phyloP scores from a whole-genome alignment of 192 early-diverging fungal genomes.

The Coemansia sp. region DNA sequence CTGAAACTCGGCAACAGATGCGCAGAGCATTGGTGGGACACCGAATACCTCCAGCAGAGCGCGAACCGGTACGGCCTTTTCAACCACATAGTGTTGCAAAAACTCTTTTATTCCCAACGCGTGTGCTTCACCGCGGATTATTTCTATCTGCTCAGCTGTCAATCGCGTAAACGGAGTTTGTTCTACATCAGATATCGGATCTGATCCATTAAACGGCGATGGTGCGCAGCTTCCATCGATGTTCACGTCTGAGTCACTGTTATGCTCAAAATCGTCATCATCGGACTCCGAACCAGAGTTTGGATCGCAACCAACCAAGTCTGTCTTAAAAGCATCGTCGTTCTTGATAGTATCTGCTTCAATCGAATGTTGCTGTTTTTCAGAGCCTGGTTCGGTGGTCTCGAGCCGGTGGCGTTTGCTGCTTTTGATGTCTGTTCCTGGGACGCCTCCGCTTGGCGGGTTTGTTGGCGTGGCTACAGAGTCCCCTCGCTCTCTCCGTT shows the following conservation, averaged over 20 bases:
- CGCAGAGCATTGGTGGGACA: slow-evolving; percentile 41
- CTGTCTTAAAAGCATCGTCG: not conserved
- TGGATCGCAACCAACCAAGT: not conserved
- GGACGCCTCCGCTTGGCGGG: no score
- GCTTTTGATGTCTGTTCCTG: not conserved
- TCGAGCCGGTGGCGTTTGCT: slow-evolving; percentile 29
- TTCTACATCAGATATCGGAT: not conserved
- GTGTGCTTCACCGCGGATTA: slow-evolving; percentile 40
- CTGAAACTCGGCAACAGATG: slow-evolving; percentile 58
- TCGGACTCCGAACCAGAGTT: slow-evolving; percentile 3
- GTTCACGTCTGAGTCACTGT: slow-evolving; percentile 21
- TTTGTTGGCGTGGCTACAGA: not conserved
- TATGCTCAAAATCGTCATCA: slow-evolving; percentile 4
- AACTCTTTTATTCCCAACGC: slow-evolving; percentile 51
- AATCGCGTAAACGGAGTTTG: slow-evolving; percentile 18
- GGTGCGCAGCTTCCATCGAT: slow-evolving; percentile 50
- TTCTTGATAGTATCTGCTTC: no score
- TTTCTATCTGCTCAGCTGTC: slow-evolving; percentile 32
- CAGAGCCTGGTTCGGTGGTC: not conserved
- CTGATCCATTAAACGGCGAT: slow-evolving; percentile 24
- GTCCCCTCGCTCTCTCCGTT: not conserved
- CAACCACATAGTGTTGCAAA: slow-evolving; percentile 64
- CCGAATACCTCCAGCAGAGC: slow-evolving; percentile 68
- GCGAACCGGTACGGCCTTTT: slow-evolving; percentile 54
- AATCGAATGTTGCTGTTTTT: not conserved